A percentile compares a stretch with the other conserved stretches of the same genome.
phyloP scores from a whole-genome alignment of 2,329 filamentous ascomycete species.

The Pseudocercospora crystallina region DNA sequence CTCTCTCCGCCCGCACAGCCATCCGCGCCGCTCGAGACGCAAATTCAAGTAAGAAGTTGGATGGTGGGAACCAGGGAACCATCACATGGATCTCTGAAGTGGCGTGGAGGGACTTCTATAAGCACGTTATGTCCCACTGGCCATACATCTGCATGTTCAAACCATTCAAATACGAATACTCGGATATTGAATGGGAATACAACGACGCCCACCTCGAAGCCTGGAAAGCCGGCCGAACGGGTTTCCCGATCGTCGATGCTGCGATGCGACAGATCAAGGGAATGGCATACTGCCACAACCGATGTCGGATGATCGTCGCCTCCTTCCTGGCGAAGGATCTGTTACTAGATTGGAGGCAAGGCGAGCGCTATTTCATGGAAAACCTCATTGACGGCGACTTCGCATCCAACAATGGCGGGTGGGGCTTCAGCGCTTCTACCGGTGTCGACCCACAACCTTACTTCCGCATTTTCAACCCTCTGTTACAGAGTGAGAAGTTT shows the following conservation, averaged over 20 bases:
- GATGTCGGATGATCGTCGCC: constrained; percentile 79
- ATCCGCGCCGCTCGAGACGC: constrained; percentile 61
- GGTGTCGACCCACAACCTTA: constrained; percentile 87
- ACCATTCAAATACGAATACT: constrained; percentile 79
- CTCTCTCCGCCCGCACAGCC: constrained; percentile 66
- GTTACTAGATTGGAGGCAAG: constrained; percentile 78
- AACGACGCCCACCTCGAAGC: constrained; percentile 65
- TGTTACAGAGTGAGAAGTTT: constrained; percentile 83
- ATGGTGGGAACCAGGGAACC: constrained; percentile 66
- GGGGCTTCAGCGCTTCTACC: constrained; percentile 65
- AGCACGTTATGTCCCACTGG: constrained; percentile 80
- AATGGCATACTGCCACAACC: constrained; percentile 79
- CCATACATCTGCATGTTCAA: constrained; percentile 80
- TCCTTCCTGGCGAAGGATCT: constrained; percentile 80
- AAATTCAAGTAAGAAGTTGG: constrained; percentile 64
- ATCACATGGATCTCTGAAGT: constrained; percentile 77
- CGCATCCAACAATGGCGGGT: constrained; percentile 72
- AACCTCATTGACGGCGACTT: constrained; percentile 77
- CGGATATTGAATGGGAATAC: constrained; percentile 81
- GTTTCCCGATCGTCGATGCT: constrained; percentile 81
- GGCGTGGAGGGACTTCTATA: constrained; percentile 87
- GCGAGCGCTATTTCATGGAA: constrained; percentile 81
- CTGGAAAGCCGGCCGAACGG: constrained; percentile 74
- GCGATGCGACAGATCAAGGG: constrained; percentile 75
- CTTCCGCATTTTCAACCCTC: constrained; percentile 85